Percentiles rank a stretch among this genome's conserved stretches.
phyloP scores from a whole-genome alignment of 306 rosid genomes.

The Vachellia collinsii region DNA sequence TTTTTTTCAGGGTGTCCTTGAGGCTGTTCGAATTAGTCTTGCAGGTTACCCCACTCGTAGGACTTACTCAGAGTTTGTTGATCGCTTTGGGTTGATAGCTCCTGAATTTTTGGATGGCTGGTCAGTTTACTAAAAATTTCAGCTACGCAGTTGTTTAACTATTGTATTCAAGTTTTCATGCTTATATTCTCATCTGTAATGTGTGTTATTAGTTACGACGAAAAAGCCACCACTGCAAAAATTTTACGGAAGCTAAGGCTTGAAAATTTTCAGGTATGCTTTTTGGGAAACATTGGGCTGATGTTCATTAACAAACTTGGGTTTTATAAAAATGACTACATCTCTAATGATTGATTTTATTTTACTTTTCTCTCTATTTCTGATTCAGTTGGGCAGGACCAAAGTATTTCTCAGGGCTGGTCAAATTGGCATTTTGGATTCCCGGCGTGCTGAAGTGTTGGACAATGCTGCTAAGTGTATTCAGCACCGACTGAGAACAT shows the following conservation, averaged over 20 bases:
- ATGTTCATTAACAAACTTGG: slow-evolving; percentile 31
- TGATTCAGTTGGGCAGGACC: slow-evolving; percentile 81
- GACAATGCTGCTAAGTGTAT: slow-evolving; percentile 83
- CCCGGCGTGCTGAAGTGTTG: slow-evolving; percentile 81
- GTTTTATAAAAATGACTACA: background rate
- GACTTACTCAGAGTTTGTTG: slow-evolving; percentile 83
- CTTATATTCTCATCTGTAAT: background rate
- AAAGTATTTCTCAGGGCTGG: slow-evolving; percentile 98
- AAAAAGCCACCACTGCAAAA: slow-evolving; percentile 64
- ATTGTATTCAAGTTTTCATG: background rate
- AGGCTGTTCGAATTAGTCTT: slow-evolving; percentile 96
- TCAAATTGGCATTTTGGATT: slow-evolving; percentile 92
- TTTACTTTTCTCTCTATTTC: slow-evolving; percentile 22
- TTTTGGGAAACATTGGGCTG: slow-evolving; percentile 16
- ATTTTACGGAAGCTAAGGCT: slow-evolving; percentile 78
- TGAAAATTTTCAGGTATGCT: slow-evolving; percentile 82
- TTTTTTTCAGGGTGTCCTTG: slow-evolving; percentile 80
- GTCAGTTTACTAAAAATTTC: slow-evolving; percentile 49
- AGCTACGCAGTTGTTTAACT: slow-evolving; percentile 2
- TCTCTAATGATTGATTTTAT: slow-evolving; percentile 29
- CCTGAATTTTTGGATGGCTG: slow-evolving; percentile 74
- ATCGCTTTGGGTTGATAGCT: slow-evolving; percentile 90
- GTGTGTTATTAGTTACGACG: slow-evolving; percentile 70
- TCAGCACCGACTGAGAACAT: slow-evolving; percentile 72
- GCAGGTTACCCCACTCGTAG: slow-evolving; percentile 98